Evolutionary conservation across 1,284 basidiomycete species (phyloP).

Genomic region (Megacollybia platyphylla): DNA sequence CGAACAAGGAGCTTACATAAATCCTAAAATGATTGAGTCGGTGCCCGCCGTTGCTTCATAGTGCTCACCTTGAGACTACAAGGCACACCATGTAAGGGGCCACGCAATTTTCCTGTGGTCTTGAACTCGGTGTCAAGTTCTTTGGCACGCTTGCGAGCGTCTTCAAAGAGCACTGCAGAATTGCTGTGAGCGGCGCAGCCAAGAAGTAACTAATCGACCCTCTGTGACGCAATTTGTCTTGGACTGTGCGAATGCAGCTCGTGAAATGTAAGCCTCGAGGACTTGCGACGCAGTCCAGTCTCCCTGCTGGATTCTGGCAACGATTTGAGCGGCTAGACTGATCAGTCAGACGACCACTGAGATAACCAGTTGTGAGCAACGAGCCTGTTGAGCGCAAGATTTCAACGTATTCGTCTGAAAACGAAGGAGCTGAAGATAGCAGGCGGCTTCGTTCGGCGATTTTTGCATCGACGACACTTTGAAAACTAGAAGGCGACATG

Average conservation of each 20-base stretch:
- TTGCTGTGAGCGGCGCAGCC: constrained; percentile 31
- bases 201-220: constrained; percentile 1
- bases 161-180: constrained; percentile 53
- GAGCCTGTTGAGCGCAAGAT: background rate
- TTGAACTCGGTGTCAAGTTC: constrained; percentile 44
- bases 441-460: background rate
- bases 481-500: no score
- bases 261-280: constrained; percentile 66
- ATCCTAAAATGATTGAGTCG: background rate
- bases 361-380: background rate
- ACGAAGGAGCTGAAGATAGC: background rate
- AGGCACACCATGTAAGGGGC: constrained; percentile 41
- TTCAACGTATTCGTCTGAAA: background rate
- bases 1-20: background rate
- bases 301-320: constrained; percentile 10
- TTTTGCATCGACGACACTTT: background rate
- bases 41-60: background rate
- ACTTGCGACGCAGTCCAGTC: constrained; percentile 56
- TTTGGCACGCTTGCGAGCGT: constrained; percentile 41
- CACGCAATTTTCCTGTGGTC: constrained; percentile 26
- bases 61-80: constrained; percentile 49
- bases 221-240: constrained; percentile 46
- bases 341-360: background rate
- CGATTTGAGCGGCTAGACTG: background rate
- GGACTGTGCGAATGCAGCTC: constrained; percentile 63